Conservation (phyloP, 1,284 basidiomycete species). For the Singerocomus rubriflavus region DNA sequence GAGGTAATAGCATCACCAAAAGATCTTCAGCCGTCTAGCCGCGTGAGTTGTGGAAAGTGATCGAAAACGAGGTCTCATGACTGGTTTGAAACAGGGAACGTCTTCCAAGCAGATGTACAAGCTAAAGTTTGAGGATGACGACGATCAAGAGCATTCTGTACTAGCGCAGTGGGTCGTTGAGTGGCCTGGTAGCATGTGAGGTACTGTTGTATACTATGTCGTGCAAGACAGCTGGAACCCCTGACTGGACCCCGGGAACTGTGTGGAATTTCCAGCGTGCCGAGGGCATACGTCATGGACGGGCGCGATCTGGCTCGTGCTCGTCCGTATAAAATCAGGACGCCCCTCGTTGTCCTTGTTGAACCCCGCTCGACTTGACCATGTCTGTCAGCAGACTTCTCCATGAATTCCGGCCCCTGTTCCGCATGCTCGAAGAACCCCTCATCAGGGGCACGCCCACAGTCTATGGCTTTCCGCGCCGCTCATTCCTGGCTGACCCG, state of each 20-base stretch:
- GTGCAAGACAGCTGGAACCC: background rate
- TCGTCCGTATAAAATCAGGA: constrained; percentile 16
- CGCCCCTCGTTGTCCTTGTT: too few relatives aligned
- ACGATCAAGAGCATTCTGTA: constrained; percentile 72
- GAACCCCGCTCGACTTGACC: background rate
- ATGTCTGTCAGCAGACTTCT: constrained; percentile 70
- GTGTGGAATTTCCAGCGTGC: constrained; percentile 20
- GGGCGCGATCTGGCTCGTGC: background rate
- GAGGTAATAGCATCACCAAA: constrained; percentile 69
- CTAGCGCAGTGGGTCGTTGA: constrained; percentile 73
- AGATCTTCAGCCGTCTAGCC: constrained; percentile 46
- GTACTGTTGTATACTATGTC: background rate
- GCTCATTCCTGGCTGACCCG: constrained; percentile 48
- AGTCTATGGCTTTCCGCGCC: constrained; percentile 32
- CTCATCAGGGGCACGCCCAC: constrained; percentile 42
- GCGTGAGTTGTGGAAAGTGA: constrained; percentile 40
- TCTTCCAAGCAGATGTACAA: constrained; percentile 57
- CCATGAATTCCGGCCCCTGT: constrained; percentile 69
- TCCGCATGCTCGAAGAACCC: constrained; percentile 70
- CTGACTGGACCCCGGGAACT: constrained; percentile 16
- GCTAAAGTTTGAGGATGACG: constrained; percentile 80
- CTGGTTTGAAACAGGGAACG: constrained; percentile 23
- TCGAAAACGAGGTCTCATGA: constrained; percentile 3
- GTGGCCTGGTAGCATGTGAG: constrained; percentile 49
- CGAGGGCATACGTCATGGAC: constrained; percentile 20